Evolutionary conservation across 2,329 filamentous ascomycete species (phyloP).

Genomic region (Claviceps sp.): DNA sequence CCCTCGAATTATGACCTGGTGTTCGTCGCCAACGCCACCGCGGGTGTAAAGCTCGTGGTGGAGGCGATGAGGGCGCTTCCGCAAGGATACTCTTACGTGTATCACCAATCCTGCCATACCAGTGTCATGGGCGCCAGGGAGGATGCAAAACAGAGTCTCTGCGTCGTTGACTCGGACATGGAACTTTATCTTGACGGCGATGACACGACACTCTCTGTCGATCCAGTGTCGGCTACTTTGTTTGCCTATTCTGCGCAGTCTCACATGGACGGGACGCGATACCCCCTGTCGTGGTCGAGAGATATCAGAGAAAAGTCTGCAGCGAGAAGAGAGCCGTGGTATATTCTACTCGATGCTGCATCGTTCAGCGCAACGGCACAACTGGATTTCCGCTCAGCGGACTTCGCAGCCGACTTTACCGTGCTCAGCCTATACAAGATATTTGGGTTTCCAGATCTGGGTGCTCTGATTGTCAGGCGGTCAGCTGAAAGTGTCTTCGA

Average conservation of each 20-base stretch:
- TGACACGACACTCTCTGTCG: slow-evolving; percentile 15
- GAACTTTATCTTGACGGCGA: slow-evolving; percentile 45
- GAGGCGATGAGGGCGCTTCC: slow-evolving; percentile 60
- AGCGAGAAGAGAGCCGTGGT: slow-evolving; percentile 24
- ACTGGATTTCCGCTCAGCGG: slow-evolving; percentile 52
- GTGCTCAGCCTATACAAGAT: slow-evolving; percentile 91
- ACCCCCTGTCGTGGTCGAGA: slow-evolving; percentile 57
- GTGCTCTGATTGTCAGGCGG: slow-evolving; percentile 70
- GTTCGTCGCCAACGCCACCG: slow-evolving; percentile 86
- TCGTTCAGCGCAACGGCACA: slow-evolving; percentile 65
- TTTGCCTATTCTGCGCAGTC: slow-evolving; percentile 88
- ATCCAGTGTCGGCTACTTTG: slow-evolving; percentile 19
- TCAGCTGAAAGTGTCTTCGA: slow-evolving; percentile 50
- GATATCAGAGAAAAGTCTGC: slow-evolving; percentile 24
- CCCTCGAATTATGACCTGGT: slow-evolving; percentile 74
- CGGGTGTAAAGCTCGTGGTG: slow-evolving; percentile 73
- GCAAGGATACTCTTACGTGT: slow-evolving; percentile 67
- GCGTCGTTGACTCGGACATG: slow-evolving; percentile 53
- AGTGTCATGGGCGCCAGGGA: slow-evolving; percentile 74
- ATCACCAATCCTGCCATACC: slow-evolving; percentile 76
- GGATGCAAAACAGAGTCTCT: slow-evolving; percentile 49
- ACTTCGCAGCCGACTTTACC: slow-evolving; percentile 64
- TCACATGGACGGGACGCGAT: slow-evolving; percentile 73
- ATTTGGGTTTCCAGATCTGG: slow-evolving; percentile 91
- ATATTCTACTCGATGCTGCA: slow-evolving; percentile 73